These are phyloP conservation scores for Ogataea saltuana DNA, from an alignment of 805 yeast species.

Conservation along the genomic window DNA sequence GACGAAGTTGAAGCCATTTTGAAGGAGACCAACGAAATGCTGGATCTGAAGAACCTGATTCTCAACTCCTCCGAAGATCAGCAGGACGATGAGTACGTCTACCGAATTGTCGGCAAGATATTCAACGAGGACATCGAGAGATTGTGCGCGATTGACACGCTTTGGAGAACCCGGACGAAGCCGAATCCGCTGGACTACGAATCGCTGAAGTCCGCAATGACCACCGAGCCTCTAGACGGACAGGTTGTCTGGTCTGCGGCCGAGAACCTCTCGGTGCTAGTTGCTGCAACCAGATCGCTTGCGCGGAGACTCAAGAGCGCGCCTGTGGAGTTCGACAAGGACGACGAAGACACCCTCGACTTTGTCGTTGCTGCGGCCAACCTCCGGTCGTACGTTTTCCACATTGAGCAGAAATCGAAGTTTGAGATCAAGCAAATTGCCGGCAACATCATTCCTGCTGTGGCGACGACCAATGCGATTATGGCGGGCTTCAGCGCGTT, in stretches of 20 bases:
- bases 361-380: conserved; percentile 89
- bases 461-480: conserved; percentile 96
- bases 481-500: conserved; percentile 87
- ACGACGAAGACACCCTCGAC: conserved; percentile 85
- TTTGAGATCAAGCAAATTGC: conserved; percentile 94
- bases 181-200: conserved; percentile 62
- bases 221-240: conserved; percentile 23
- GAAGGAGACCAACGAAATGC: conserved; percentile 67
- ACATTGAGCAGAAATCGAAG: conserved; percentile 68
- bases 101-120: conserved; percentile 55
- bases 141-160: conserved; percentile 63
- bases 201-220: conserved; percentile 9
- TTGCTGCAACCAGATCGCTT: conserved; percentile 47
- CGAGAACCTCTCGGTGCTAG: conserved; percentile 64
- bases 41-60: conserved; percentile 46
- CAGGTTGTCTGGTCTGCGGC: conserved; percentile 59
- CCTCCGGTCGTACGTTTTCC: conserved; percentile 68
- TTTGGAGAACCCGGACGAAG: conserved; percentile 71
- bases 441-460: conserved; percentile 97
- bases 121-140: conserved; percentile 79
- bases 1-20: conserved; percentile 64
- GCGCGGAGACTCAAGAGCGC: conserved; percentile 47
- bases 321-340: conserved; percentile 80
- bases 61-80: conserved; percentile 17
- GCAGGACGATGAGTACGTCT: conserved; percentile 36